Evolutionary conservation across 352 stramenopile species (phyloP).

Genomic region (Phytophthora europaea): DNA sequence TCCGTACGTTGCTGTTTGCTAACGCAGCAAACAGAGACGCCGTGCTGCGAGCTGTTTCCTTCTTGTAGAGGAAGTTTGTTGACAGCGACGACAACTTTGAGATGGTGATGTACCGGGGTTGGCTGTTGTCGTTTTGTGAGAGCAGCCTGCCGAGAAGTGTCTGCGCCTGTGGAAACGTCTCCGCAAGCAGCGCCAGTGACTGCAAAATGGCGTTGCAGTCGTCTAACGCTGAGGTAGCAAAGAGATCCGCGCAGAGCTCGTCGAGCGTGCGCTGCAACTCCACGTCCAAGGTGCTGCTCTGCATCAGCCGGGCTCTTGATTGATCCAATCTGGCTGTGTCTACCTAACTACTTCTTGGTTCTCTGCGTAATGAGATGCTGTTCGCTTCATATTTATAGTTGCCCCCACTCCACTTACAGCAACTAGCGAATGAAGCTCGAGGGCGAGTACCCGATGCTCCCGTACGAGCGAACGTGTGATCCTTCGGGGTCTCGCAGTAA

Average conservation of each 20-base stretch:
- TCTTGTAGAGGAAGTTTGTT: slow-evolving; percentile 48
- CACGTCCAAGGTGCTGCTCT: slow-evolving; percentile 27
- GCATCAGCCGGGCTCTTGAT: slow-evolving; percentile 24
- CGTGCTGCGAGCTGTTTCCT: slow-evolving; percentile 31
- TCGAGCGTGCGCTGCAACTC: slow-evolving; percentile 47
- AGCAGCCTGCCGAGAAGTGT: slow-evolving; percentile 39
- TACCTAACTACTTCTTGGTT: slow-evolving; percentile 21
- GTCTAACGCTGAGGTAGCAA: slow-evolving; percentile 19
- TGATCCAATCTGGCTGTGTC: slow-evolving; percentile 8
- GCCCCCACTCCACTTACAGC: neutral
- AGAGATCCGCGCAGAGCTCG: slow-evolving; percentile 48
- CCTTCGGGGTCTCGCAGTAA: slow-evolving; percentile 72
- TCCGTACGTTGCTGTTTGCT: slow-evolving; percentile 39
- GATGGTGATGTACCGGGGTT: neutral
- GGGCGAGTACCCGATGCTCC: slow-evolving; percentile 64
- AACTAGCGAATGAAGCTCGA: slow-evolving; percentile 30
- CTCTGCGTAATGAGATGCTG: slow-evolving; percentile 15
- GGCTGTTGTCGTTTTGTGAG: slow-evolving; percentile 9
- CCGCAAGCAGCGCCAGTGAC: slow-evolving; percentile 43
- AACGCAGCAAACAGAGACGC: slow-evolving; percentile 48
- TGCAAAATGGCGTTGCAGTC: slow-evolving; percentile 41
- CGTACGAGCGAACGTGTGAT: slow-evolving; percentile 74
- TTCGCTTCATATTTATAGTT: slow-evolving; percentile 30
- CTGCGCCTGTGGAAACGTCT: slow-evolving; percentile 40
- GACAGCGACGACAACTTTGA: slow-evolving; percentile 33